Base-by-base conservation (phyloP, 2,329 filamentous ascomycete species). In the Colletotrichum nymphaeae region DNA sequence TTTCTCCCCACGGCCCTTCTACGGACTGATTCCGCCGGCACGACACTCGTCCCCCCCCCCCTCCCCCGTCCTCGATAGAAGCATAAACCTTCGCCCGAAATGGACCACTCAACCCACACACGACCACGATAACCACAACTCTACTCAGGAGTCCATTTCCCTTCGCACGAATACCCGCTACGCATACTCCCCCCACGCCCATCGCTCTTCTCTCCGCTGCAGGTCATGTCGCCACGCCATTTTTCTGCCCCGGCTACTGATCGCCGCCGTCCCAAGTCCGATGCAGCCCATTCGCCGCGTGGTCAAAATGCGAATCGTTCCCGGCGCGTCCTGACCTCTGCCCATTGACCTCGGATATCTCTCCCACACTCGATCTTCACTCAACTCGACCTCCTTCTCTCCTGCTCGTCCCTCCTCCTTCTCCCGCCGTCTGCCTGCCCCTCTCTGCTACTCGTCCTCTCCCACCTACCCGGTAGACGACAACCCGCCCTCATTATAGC, bases 231-330 rank as follows among this genome's bases (percentile, higher is more conserved):
- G 60, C 46, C 60, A 70, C 70, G 59, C 70, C 60, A 62, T 37
- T 65, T 66, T 37, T 66, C 49, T 65, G 59, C 67, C 55, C 16
- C 26, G 37, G 46, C 67, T 49, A 60, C 60, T 65, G 46, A 73
- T 70, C 67, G 46, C 70, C 42, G 60, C 30, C 70, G 16, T 52
- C 16, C 24, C 12, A 14, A 28, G 59, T 62, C 58, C 58, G 19
- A 14, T 22, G 42, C 64, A 46, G 46, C 68, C 56, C 53, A n/a
- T 57, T 30, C 53, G 42, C 46, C 55, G 32, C 35, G n/a, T 55
- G 55, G 19, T 70, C 70, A 65, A 62, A 73, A 73, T 70, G 67
- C 46, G n/a, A 60, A 32, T 70, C 42, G 42, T 42, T 64, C 70
- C 67, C 59, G 60, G 52, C 42, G 37, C 53, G 26, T 60, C 42